These are phyloP conservation scores for Buxus sempervirens DNA, from an alignment of 164 flowering plant species.

Conservation along the genomic window DNA sequence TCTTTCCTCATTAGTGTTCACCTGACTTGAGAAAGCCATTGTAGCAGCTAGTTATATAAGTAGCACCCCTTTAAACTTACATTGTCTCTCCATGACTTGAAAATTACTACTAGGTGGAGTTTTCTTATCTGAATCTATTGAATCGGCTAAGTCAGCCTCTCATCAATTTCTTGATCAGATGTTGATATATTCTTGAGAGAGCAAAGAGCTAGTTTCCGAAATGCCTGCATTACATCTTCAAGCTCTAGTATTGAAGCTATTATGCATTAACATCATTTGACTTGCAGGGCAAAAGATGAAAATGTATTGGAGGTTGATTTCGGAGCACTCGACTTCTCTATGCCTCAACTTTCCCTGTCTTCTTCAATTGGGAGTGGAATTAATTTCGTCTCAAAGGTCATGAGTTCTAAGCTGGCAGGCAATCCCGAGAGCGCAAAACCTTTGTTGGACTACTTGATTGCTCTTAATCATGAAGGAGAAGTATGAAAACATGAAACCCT, in stretches of 20 bases:
- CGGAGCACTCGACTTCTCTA: slow-evolving; percentile 59
- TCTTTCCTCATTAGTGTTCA: background rate
- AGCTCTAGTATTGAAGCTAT: background rate
- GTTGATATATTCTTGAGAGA: too few relatives aligned
- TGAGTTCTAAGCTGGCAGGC: slow-evolving; percentile 46
- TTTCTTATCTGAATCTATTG: too few relatives aligned
- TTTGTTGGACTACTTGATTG: slow-evolving; percentile 55
- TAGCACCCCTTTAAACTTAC: background rate
- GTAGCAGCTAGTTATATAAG: too few relatives aligned
- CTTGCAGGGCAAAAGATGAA: slow-evolving; percentile 86
- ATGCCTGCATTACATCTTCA: too few relatives aligned
- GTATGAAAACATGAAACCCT: slow-evolving; percentile 31
- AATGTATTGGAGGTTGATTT: slow-evolving; percentile 88
- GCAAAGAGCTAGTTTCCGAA: too few relatives aligned
- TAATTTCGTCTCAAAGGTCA: slow-evolving; percentile 51
- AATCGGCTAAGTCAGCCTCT: too few relatives aligned
- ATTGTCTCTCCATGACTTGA: background rate
- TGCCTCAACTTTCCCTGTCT: slow-evolving; percentile 54
- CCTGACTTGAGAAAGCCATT: too few relatives aligned
- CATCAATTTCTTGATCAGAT: too few relatives aligned
- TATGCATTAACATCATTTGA: background rate
- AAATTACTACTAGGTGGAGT: too few relatives aligned
- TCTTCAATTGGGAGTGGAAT: slow-evolving; percentile 84
- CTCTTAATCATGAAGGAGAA: slow-evolving; percentile 65
- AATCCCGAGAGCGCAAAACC: slow-evolving; percentile 36